Conservation (phyloP, 257 asterid species). For the Przewalskia tangutica region DNA sequence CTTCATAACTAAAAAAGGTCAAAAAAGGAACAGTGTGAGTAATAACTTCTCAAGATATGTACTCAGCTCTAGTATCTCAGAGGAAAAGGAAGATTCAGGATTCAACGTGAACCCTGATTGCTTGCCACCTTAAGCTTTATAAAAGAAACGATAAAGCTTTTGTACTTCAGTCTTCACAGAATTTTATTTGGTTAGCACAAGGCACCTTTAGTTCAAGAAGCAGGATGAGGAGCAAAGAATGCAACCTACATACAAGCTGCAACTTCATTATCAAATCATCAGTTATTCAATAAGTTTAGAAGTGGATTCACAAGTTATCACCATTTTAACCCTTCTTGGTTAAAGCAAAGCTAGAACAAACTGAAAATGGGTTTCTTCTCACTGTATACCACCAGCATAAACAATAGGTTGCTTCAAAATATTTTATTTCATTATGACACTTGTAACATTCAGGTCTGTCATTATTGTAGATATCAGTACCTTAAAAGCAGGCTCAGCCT, state of each 20-base stretch:
- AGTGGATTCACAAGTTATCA: background rate
- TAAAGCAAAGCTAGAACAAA: background rate
- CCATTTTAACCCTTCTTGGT: background rate
- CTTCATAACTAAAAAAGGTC: background rate
- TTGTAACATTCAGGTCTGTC: background rate
- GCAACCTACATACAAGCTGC: background rate
- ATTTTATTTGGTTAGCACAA: background rate
- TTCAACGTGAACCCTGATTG: background rate
- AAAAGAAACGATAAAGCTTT: background rate
- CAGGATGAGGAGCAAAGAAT: background rate
- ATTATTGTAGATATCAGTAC: conserved; percentile 16
- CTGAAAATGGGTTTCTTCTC: background rate
- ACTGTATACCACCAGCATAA: background rate
- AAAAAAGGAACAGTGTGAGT: background rate
- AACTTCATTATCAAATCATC: background rate
- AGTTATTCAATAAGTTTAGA: background rate
- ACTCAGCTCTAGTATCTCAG: background rate
- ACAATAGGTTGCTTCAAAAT: background rate
- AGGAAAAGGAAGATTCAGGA: background rate
- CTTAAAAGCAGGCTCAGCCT: conserved; percentile 62
- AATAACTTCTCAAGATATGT: background rate
- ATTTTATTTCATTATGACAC: background rate
- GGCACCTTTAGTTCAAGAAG: background rate
- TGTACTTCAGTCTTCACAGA: background rate
- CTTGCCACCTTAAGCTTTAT: background rate